Percentiles rank a stretch among this genome's conserved stretches.
These are phyloP conservation scores for Candida ulmi DNA, from an alignment of 805 yeast species.

Conservation along the genomic window DNA sequence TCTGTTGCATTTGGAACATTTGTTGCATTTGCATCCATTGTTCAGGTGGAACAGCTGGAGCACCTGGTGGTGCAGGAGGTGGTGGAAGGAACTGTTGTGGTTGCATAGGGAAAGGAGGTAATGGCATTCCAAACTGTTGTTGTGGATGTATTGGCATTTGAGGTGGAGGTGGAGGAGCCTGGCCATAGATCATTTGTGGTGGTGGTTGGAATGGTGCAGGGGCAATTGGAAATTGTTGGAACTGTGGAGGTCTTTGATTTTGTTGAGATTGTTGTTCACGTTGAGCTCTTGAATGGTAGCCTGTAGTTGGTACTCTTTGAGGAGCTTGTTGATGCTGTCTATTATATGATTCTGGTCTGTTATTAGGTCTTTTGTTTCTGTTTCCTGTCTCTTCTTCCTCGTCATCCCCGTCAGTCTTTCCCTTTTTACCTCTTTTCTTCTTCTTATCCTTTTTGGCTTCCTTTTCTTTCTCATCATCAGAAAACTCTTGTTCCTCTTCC, in stretches of 20 bases:
- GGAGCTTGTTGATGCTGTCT: constrained; percentile 1
- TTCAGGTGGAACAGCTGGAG: constrained; percentile 27
- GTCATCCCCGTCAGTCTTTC: constrained; percentile 19
- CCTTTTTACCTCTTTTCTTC: constrained; percentile 36
- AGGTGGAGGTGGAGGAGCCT: constrained; percentile 18
- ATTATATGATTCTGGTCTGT: constrained; percentile 2
- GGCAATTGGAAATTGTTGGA: constrained; percentile 10
- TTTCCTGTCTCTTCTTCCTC: constrained; percentile 1
- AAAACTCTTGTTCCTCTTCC: constrained; percentile 88
- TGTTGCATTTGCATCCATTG: constrained; percentile 25
- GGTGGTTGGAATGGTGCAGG: constrained; percentile 17
- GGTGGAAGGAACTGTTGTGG: constrained; percentile 2
- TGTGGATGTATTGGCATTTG: constrained; percentile 7
- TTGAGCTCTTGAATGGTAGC: constrained; percentile 19
- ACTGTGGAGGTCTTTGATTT: constrained; percentile 9
- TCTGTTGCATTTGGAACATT: constrained; percentile 23
- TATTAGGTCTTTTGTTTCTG: neutral
- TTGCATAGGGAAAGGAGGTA: constrained; percentile 15
- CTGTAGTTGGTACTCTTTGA: constrained; percentile 1
- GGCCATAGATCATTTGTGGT: constrained; percentile 7
- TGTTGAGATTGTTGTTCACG: constrained; percentile 19
- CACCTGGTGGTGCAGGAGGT: constrained; percentile 11
- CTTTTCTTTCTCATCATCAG: constrained; percentile 89
- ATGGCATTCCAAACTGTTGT: constrained; percentile 5
- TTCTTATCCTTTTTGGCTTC: constrained; percentile 61